Conservation (phyloP, 768 basidiomycete species). For the Podaxis rugospora region DNA sequence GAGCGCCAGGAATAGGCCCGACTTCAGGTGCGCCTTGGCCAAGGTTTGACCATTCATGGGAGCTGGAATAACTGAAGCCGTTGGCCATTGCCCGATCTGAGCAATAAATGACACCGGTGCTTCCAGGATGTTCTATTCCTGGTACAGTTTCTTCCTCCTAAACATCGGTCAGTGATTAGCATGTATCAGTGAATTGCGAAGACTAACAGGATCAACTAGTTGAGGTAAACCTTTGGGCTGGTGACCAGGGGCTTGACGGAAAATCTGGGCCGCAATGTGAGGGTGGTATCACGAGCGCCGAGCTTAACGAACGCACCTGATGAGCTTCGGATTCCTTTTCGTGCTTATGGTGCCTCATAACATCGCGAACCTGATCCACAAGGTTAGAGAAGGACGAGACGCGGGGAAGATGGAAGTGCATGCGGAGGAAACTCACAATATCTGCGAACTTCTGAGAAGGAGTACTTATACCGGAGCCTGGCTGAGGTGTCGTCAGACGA, state of each 20-base stretch:
- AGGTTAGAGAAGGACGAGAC: slow-evolving; percentile 40
- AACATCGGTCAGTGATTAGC: slow-evolving; percentile 3
- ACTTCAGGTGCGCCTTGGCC: slow-evolving; percentile 94
- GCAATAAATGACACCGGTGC: slow-evolving; percentile 73
- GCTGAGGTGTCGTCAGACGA: slow-evolving; percentile 8
- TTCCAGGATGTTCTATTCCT: slow-evolving; percentile 75
- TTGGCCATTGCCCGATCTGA: slow-evolving; percentile 95
- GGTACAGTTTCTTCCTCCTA: slow-evolving; percentile 89
- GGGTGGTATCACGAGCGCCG: slow-evolving; percentile 3
- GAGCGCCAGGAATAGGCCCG: slow-evolving; percentile 75
- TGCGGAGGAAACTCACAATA: slow-evolving; percentile 24
- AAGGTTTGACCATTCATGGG: slow-evolving; percentile 82
- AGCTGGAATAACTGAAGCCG: slow-evolving; percentile 77
- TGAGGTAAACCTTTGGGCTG: slow-evolving; percentile 64
- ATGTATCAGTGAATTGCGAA: slow-evolving; percentile 2
- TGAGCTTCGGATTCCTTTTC: slow-evolving; percentile 90
- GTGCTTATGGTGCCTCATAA: slow-evolving; percentile 60
- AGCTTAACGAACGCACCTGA: slow-evolving; percentile 40
- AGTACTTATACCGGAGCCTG: slow-evolving; percentile 23
- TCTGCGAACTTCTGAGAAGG: slow-evolving; percentile 23
- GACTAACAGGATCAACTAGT: slow-evolving; percentile 63
- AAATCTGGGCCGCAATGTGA: slow-evolving; percentile 48
- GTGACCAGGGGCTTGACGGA: slow-evolving; percentile 69
- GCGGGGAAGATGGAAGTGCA: slow-evolving; percentile 46
- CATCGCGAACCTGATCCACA: slow-evolving; percentile 62